Evolutionary conservation across 495 filamentous ascomycete species (phyloP), one percentile per base, ranked within the genome.

Genomic region (Neurospora cerealis): DNA sequence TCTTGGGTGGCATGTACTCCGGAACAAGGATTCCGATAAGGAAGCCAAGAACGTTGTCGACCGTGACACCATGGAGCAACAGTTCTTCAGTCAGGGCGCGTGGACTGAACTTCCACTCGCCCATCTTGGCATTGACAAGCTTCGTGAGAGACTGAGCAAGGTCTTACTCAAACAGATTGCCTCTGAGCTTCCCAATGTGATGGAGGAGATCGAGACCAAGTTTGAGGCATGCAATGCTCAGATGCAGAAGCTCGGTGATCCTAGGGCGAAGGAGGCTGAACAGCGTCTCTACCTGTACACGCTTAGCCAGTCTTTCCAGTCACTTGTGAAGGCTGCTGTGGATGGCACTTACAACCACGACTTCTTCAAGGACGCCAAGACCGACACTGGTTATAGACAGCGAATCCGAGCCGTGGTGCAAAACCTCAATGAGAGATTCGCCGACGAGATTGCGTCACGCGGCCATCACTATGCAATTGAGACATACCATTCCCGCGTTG

Each of bases 1-100:
- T 32, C 86, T 93, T 4, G 91, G 92, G 0, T 94, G 91, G 91
- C 91, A 94, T 77, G 88, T 91, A 1, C 76, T 95, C 32, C 86
- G 86, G 40, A 93, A 93, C 76, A 85, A 88, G 4, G 82, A 83
- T 37, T 90, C 86, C 72, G 83, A 88, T 37, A 84, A 85, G 37
- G 77, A 84, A 3, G 62, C 81, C 19, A 80, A 69, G 32, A 80
- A 80, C 0, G 78, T 85, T 8, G 73, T 71, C 2, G 79, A 86
- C 38, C 79, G 87, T 0, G 83, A 88, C 70, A 70, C 66, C 0
- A 69, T 77, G 2, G 87, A 89, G 73, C 60, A 72, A 0, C 71
- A 72, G 10, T 89, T 86, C 77, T 87, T 89, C 72, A 76, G 73
- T 2, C 38, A 75, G 5, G 83, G 86, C 1, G 72, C 77, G 24